These are phyloP conservation scores for Crithidia bombi DNA, from an alignment of 208 protist species.

Conservation along the genomic window DNA sequence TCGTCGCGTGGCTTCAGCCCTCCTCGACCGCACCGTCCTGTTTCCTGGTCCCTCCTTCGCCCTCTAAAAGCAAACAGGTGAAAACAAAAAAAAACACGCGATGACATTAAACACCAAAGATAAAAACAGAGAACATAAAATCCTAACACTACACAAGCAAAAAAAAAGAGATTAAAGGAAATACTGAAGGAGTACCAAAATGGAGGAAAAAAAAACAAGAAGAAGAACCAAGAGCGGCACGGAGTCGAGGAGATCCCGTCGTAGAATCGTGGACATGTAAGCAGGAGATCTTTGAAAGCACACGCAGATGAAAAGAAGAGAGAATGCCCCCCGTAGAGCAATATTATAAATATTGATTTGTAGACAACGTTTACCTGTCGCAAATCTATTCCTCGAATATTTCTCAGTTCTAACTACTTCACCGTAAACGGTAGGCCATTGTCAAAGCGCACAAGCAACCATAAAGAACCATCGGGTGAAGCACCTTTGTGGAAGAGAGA, in stretches of 20 bases:
- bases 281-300: constrained; percentile 18
- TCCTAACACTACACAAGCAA: constrained; percentile 8
- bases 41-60: neutral
- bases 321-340: constrained; percentile 55
- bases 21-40: neutral
- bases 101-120: constrained; percentile 1
- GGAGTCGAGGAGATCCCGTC: constrained; percentile 7
- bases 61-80: neutral
- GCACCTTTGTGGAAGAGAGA: neutral
- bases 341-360: constrained; percentile 14
- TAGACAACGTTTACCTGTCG: neutral
- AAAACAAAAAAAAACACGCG: neutral
- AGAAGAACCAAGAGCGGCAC: neutral
- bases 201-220: neutral
- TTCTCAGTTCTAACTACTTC: too few species aligned
- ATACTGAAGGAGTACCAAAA: neutral
- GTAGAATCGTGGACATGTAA: neutral
- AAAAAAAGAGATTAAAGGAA: neutral
- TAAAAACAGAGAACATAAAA: neutral
- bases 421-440: too few species aligned
- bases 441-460: neutral
- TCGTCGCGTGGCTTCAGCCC: constrained; percentile 6
- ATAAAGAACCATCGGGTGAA: neutral
- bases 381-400: neutral
- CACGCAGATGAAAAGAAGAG: constrained; percentile 30